Evolutionary conservation across 371 early-diverging fungal genomes (phyloP), one percentile per base, ranked within the genome.

Genomic region (Lichtheimia corymbifera): DNA sequence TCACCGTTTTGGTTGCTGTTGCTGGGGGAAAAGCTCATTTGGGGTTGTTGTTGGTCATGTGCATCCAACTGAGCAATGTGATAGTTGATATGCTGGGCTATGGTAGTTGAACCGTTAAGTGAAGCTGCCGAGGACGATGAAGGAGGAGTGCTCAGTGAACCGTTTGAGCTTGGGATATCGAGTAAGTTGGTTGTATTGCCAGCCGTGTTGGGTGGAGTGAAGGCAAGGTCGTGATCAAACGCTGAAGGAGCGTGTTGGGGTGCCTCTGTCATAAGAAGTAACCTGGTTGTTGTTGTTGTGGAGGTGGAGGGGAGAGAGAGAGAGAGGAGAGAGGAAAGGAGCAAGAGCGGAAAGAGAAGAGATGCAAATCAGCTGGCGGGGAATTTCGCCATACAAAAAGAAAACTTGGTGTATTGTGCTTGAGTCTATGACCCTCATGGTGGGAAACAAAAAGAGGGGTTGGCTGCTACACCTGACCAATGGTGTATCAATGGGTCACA

Each of bases 11-110:
- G 35, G 35, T 43, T 45, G 20, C 17, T 50, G 28, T 17, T 58
- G 56, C 44, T 53, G 27, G 41, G 24, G n/a, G 12, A 18, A 20
- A 15, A 50, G 4, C 40, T 50, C 22, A 20, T 9, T 54, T 35
- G 35, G 13, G 17, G 50, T 17, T 53, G 58, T 41, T 61, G 61
- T 52, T 60, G 66, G 35, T 61, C 59, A n/a, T 66, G 66, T 14
- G 59, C 52, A 53, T 60, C 61, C 47, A 61, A 55, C 22, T 61
- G 61, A 12, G 56, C 66, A 40, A 66, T 56, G 22, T 66, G 66
- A 50, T 66, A 61, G 12, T 43, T 61, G 30, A 66, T 66, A 35
- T 66, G 66, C 18, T 66, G 56, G 12, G 66, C 66, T 35, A 66
- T 66, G 17, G 61, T 66, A 5, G 43, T 63, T 11, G 58, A 51